Evolutionary conservation across 805 yeast species (phyloP).

Genomic region (Zygosaccharomyces gambellarensis): DNA sequence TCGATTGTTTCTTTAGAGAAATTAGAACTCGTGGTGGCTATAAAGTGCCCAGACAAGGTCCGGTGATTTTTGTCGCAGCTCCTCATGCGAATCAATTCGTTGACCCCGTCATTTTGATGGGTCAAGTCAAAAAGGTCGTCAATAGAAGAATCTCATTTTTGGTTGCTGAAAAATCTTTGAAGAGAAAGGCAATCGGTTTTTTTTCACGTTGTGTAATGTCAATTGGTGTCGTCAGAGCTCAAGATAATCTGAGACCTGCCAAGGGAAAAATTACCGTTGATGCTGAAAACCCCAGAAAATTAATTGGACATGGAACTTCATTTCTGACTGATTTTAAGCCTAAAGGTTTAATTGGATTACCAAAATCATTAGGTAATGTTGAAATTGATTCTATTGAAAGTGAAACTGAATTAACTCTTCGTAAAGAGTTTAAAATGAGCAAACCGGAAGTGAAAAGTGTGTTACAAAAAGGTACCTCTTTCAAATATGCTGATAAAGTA

Average conservation of each 20-base stretch:
- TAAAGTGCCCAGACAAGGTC: conserved; percentile 64
- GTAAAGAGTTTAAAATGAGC: conserved; percentile 63
- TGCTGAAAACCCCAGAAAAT: conserved; percentile 46
- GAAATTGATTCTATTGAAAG: conserved; percentile 63
- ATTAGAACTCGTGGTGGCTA: conserved; percentile 85
- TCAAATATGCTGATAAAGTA: conserved; percentile 72
- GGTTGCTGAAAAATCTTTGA: conserved; percentile 77
- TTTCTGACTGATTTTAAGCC: conserved; percentile 57
- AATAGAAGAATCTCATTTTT: conserved; percentile 71
- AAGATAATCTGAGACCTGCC: conserved; percentile 70
- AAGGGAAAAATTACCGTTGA: conserved; percentile 60
- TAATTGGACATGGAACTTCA: conserved; percentile 62
- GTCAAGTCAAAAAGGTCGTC: conserved; percentile 64
- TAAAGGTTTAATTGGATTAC: conserved; percentile 70
- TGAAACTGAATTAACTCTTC: conserved; percentile 64
- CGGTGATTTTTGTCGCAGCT: conserved; percentile 89
- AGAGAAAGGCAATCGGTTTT: conserved; percentile 62
- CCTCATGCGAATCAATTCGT: conserved; percentile 95
- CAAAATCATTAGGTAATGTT: conserved; percentile 70
- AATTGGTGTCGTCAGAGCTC: conserved; percentile 90
- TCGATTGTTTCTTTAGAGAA: conserved; percentile 78
- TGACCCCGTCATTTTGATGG: conserved; percentile 76
- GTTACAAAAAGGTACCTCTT: conserved; percentile 50
- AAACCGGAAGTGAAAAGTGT: conserved; percentile 38
- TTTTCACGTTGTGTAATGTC: conserved; percentile 72